Percentiles rank a stretch among this genome's conserved stretches.
These are phyloP conservation scores for Fusarium mundagurra DNA, from an alignment of 2,329 filamentous ascomycete species.

Conservation along the genomic window DNA sequence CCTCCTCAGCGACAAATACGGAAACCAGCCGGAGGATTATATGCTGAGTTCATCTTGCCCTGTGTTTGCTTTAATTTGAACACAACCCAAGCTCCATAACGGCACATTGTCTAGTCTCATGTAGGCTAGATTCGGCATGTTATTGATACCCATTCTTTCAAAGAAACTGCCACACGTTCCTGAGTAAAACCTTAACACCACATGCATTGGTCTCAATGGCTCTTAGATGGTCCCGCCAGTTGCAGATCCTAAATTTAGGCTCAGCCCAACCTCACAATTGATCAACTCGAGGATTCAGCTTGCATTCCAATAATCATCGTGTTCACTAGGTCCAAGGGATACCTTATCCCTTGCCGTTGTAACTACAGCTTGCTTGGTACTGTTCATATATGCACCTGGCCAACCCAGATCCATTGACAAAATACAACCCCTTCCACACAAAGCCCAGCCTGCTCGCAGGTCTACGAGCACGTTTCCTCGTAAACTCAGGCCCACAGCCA, in stretches of 20 bases:
- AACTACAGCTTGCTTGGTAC: constrained; percentile 32
- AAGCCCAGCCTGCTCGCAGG: constrained; percentile 13
- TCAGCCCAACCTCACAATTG: neutral
- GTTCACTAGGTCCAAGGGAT: constrained; percentile 37
- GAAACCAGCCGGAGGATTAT: neutral
- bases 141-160: constrained; percentile 24
- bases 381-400: constrained; percentile 30
- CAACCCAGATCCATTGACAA: constrained; percentile 20
- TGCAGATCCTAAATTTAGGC: constrained; percentile 17
- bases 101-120: neutral
- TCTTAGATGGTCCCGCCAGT: neutral
- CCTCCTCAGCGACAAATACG: constrained; percentile 7
- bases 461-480: constrained; percentile 15
- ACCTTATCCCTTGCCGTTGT: constrained; percentile 23
- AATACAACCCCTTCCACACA: constrained; percentile 15
- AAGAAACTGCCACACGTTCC: constrained; percentile 27
- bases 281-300: neutral
- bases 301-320: constrained; percentile 43
- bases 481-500: constrained; percentile 16
- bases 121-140: constrained; percentile 19
- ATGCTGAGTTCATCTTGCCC: neutral
- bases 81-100: neutral
- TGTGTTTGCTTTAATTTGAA: neutral
- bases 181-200: constrained; percentile 15
- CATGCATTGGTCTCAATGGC: neutral